These are phyloP conservation scores for Teunomyces kruisii DNA, from an alignment of 805 yeast genomes.

Conservation along the genomic window DNA sequence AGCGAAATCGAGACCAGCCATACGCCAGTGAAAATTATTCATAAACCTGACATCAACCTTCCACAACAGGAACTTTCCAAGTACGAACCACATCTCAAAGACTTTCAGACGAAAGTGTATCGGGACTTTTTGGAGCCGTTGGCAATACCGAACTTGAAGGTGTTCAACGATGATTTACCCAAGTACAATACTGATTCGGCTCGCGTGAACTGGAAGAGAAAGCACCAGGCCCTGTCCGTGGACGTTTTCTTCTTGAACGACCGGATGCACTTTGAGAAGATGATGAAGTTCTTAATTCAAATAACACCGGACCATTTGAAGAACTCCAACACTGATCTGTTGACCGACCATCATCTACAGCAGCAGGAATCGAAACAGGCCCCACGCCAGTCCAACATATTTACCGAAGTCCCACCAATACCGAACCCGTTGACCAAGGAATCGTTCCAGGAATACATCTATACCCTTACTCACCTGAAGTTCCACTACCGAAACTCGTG, in stretches of 20 bases:
- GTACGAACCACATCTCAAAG: neutral
- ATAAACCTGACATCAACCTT: conserved; percentile 1
- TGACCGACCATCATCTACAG: conserved; percentile 15
- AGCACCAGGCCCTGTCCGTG: conserved; percentile 6
- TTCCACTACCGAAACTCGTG: conserved; percentile 32
- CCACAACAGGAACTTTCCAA: conserved; percentile 1
- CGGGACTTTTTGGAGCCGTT: conserved; percentile 37
- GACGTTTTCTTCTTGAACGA: conserved; percentile 28
- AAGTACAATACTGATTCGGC: conserved; percentile 26
- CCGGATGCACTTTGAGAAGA: conserved; percentile 27
- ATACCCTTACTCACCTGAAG: conserved; percentile 34
- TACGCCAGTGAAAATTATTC: neutral
- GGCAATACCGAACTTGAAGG: conserved; percentile 32
- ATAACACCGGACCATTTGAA: conserved; percentile 32
- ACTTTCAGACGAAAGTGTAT: conserved; percentile 21
- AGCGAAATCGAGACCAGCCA: neutral
- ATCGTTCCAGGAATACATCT: conserved; percentile 35
- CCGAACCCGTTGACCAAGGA: conserved; percentile 26
- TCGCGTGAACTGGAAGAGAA: conserved; percentile 23
- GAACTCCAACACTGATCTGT: conserved; percentile 13
- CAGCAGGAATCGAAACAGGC: conserved; percentile 19
- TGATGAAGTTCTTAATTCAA: conserved; percentile 31
- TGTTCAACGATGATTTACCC: conserved; percentile 23
- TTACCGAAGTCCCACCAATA: conserved; percentile 33
- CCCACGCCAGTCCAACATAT: conserved; percentile 10